Percentiles rank a stretch among this genome's conserved stretches.
Conservation (phyloP, 805 yeast species). For the Zygotorulaspora danielsina region DNA sequence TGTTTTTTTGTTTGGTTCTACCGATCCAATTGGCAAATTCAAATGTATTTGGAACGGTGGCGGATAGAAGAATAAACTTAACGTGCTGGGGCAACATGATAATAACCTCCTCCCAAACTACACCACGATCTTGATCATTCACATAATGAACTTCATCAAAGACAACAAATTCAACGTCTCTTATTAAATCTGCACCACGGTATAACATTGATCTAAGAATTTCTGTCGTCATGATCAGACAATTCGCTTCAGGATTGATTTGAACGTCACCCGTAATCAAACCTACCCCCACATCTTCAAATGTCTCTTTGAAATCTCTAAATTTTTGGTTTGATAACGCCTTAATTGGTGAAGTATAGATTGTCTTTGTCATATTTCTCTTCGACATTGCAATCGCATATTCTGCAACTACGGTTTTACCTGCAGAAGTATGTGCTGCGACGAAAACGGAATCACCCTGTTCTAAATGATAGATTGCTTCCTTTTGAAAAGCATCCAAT, state of each 20-base stretch:
- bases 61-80: constrained; percentile 83
- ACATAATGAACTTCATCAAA: constrained; percentile 98
- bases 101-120: constrained; percentile 98
- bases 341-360: constrained; percentile 92
- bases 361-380: constrained; percentile 93
- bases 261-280: constrained; percentile 97
- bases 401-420: constrained; percentile 97
- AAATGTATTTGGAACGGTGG: constrained; percentile 97
- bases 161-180: constrained; percentile 96
- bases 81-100: constrained; percentile 97
- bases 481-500: constrained; percentile 91
- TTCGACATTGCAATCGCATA: constrained; percentile 97
- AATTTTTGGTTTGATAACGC: constrained; percentile 88
- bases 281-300: constrained; percentile 83
- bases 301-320: constrained; percentile 77
- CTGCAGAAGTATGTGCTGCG: constrained; percentile 98
- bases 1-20: constrained; percentile 91
- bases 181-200: constrained; percentile 90
- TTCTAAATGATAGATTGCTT: constrained; percentile 92
- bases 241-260: constrained; percentile 92
- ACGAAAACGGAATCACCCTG: constrained; percentile 98
- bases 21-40: constrained; percentile 99
- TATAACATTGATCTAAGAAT: constrained; percentile 92
- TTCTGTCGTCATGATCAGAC: constrained; percentile 97
- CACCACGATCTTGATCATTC: constrained; percentile 95